Conservation (phyloP, 2,329 filamentous ascomycete species). For the Epichloe sp. region DNA sequence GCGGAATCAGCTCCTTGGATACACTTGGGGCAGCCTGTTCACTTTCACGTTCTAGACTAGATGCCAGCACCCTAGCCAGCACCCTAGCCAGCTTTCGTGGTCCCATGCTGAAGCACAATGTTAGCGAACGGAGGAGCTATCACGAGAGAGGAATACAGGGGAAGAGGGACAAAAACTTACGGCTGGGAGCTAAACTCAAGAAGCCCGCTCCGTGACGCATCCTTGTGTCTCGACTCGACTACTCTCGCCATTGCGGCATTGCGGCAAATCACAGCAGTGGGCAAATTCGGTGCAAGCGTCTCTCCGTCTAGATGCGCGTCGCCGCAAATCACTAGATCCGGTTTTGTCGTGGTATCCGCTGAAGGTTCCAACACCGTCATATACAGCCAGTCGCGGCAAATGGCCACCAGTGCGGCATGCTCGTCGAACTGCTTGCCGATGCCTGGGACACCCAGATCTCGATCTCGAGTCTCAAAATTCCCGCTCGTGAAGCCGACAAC, state of each 20-base stretch:
- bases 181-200: constrained; percentile 25
- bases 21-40: background rate
- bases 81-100: constrained; percentile 19
- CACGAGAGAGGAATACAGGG: background rate
- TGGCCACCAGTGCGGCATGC: constrained; percentile 6
- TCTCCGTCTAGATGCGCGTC: background rate
- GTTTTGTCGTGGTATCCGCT: constrained; percentile 5
- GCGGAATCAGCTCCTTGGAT: background rate
- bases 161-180: constrained; percentile 12
- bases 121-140: background rate
- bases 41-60: background rate
- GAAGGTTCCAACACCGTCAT: constrained; percentile 15
- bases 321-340: constrained; percentile 15
- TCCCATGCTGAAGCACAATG: constrained; percentile 14
- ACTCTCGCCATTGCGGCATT: constrained; percentile 16
- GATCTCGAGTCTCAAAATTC: background rate
- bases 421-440: background rate
- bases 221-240: background rate
- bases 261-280: constrained; percentile 21
- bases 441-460: background rate
- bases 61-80: constrained; percentile 2
- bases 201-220: constrained; percentile 8
- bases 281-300: constrained; percentile 3
- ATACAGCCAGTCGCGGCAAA: constrained; percentile 21
- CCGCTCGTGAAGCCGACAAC: constrained; percentile 11